Conservation (phyloP, 2,329 filamentous ascomycete species). For the Penicillium sp. region DNA sequence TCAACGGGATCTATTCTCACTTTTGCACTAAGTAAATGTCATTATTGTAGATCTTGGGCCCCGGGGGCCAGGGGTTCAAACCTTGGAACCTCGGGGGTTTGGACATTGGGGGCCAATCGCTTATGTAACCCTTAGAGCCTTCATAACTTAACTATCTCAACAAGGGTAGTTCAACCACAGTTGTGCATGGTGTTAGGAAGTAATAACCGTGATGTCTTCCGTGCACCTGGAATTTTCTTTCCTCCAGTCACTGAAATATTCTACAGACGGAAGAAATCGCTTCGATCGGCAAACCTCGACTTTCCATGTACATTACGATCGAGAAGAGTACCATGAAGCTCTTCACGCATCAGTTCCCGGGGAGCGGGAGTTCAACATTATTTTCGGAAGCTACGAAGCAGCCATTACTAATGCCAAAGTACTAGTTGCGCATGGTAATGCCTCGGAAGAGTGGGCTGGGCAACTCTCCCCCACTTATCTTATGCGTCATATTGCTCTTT, state of each 20-base stretch:
- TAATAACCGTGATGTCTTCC: too few relatives aligned
- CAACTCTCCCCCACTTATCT: constrained; percentile 2
- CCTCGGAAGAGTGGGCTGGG: not conserved
- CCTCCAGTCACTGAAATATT: constrained; percentile 15
- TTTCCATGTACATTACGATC: constrained; percentile 7
- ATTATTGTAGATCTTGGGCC: too few relatives aligned
- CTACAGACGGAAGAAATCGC: constrained; percentile 7
- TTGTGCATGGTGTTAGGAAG: too few relatives aligned
- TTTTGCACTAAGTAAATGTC: too few relatives aligned
- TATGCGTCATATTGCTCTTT: constrained; percentile 9
- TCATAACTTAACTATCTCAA: too few relatives aligned
- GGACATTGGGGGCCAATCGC: too few relatives aligned
- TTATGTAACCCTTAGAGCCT: too few relatives aligned
- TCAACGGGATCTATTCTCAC: too few relatives aligned
- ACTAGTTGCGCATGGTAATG: not conserved
- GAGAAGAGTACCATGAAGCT: constrained; percentile 4
- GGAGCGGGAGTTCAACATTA: not conserved
- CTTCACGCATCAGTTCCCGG: not conserved
- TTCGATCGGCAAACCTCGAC: constrained; percentile 6
- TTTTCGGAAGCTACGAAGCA: not conserved
- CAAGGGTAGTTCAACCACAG: too few relatives aligned
- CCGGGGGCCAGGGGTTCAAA: too few relatives aligned
- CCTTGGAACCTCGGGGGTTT: too few relatives aligned
- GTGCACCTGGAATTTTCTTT: too few relatives aligned
- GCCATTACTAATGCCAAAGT: not conserved